Evolutionary conservation across 306 rosid genomes (phyloP).

Genomic region (Acacia crassicarpa): DNA sequence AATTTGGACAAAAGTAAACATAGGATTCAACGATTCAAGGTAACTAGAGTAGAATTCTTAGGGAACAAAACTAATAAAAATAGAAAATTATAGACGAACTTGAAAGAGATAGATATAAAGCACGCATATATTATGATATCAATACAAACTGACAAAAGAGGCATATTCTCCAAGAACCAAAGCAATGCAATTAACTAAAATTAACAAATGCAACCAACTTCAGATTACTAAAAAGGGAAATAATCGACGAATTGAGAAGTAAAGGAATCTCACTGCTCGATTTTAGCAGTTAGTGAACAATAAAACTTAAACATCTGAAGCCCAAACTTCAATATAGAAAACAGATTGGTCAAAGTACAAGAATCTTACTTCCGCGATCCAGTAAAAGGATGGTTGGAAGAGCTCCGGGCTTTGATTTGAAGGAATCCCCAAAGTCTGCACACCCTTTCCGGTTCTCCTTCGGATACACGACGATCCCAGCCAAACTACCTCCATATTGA

Average conservation of each 20-base stretch:
- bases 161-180: not conserved
- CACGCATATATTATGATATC: not conserved
- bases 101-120: not conserved
- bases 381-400: slow-evolving; percentile 78
- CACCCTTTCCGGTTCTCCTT: slow-evolving; percentile 78
- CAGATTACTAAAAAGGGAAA: not conserved
- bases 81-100: not conserved
- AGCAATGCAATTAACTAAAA: not conserved
- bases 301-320: not conserved
- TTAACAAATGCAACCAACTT: not conserved
- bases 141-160: not conserved
- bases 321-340: not conserved
- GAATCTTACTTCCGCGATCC: slow-evolving; percentile 79
- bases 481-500: slow-evolving; percentile 93
- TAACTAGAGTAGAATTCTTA: not conserved
- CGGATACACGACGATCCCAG: slow-evolving; percentile 68
- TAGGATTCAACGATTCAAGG: not conserved
- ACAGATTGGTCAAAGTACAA: slow-evolving; percentile 9
- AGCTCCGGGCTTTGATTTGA: slow-evolving; percentile 72
- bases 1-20: not conserved
- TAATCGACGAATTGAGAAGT: not conserved
- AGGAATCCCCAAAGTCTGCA: slow-evolving; percentile 54
- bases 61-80: not conserved
- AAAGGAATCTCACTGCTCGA: not conserved
- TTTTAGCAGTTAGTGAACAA: not conserved